Conservation (phyloP, 1,284 basidiomycete species). For the Moesziomyces globuligerus region DNA sequence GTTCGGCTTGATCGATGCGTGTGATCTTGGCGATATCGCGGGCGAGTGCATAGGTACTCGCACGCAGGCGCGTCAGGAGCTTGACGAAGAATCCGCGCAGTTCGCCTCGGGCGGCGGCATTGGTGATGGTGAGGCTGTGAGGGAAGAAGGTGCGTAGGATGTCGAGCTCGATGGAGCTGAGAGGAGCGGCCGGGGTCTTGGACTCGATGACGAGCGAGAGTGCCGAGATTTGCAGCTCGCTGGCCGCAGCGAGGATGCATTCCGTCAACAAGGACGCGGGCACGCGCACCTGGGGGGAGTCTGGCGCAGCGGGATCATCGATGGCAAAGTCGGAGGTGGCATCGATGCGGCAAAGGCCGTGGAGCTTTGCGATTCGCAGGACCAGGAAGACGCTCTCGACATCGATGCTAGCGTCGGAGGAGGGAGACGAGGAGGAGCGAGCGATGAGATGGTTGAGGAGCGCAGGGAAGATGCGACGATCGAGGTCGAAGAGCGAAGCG, state of each 20-base stretch:
- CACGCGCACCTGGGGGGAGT: constrained; percentile 26
- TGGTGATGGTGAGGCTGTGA: constrained; percentile 49
- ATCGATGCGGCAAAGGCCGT: constrained; percentile 38
- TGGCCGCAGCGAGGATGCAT: constrained; percentile 43
- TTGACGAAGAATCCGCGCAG: constrained; percentile 57
- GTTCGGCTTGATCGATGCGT: constrained; percentile 33
- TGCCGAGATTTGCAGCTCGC: constrained; percentile 54
- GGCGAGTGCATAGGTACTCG: constrained; percentile 47
- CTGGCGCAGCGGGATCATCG: constrained; percentile 9
- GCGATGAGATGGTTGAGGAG: constrained; percentile 33
- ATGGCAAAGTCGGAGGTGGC: constrained; percentile 25
- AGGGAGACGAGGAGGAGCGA: not conserved
- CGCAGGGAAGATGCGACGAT: constrained; percentile 27
- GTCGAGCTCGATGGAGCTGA: constrained; percentile 37
- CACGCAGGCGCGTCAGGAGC: constrained; percentile 56
- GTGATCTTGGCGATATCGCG: constrained; percentile 39
- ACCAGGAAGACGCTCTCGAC: constrained; percentile 43
- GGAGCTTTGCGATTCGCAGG: constrained; percentile 34
- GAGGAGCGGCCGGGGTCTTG: constrained; percentile 47
- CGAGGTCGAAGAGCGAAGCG: constrained; percentile 38
- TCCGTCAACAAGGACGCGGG: constrained; percentile 39
- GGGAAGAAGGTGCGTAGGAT: constrained; percentile 49
- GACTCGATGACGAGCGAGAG: constrained; percentile 54
- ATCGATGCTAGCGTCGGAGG: constrained; percentile 14
- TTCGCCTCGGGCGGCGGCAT: constrained; percentile 53